These are phyloP conservation scores for Polygonum maritimum DNA, from an alignment of 148 eudicot species.

Conservation along the genomic window DNA sequence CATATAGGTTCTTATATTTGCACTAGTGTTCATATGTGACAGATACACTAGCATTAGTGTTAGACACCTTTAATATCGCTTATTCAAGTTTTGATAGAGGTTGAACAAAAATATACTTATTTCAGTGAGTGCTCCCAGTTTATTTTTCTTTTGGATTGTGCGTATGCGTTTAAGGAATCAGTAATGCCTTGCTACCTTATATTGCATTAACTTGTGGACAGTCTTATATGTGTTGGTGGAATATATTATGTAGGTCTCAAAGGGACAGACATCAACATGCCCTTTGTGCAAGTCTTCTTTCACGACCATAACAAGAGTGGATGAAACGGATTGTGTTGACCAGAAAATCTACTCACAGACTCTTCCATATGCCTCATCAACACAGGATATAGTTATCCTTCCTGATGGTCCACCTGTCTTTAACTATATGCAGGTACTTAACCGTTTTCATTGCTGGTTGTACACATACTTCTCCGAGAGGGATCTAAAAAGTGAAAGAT, in stretches of 20 bases:
- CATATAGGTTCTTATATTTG: not conserved
- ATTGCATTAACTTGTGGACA: not conserved
- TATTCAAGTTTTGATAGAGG: not conserved
- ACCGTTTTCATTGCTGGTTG: not conserved
- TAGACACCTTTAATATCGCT: not conserved
- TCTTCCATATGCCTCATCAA: slow-evolving; percentile 43
- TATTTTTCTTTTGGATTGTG: not conserved
- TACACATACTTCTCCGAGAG: not conserved
- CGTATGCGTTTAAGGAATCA: not conserved
- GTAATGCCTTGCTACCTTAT: not conserved
- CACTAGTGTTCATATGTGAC: not conserved
- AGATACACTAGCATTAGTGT: not conserved
- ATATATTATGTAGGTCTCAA: slow-evolving; percentile 32
- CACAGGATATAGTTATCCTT: slow-evolving; percentile 44
- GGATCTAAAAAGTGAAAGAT: not conserved
- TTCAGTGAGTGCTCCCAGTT: not conserved
- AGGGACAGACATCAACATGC: slow-evolving; percentile 55
- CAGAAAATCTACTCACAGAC: slow-evolving; percentile 88
- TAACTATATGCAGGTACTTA: slow-evolving; percentile 30
- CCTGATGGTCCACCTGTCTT: slow-evolving; percentile 27
- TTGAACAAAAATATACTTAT: not conserved
- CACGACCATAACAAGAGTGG: slow-evolving; percentile 55
- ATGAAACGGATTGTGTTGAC: slow-evolving; percentile 48
- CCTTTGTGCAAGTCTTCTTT: slow-evolving; percentile 78
- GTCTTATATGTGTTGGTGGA: slow-evolving; percentile 9